Conservation (phyloP, 768 basidiomycete species). For the Boletus rubropictus region DNA sequence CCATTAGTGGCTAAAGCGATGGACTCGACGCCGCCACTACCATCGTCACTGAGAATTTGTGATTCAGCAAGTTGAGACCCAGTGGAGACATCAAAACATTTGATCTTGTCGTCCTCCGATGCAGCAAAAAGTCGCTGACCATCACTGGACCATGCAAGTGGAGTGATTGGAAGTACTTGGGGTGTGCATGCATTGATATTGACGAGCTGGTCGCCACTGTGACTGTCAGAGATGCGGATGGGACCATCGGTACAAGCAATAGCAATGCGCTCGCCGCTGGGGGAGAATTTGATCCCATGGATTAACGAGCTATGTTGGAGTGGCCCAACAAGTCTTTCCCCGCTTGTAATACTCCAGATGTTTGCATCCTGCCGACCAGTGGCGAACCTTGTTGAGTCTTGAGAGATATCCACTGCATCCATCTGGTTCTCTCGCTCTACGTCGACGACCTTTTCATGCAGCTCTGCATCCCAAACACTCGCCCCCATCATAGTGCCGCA, state of each 20-base stretch:
- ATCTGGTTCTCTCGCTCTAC: background rate
- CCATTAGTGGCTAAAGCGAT: background rate
- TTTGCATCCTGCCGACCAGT: background rate
- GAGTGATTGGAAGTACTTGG: background rate
- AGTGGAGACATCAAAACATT: background rate
- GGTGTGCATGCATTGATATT: no score
- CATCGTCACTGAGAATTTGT: background rate
- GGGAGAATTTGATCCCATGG: background rate
- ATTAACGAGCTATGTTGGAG: background rate
- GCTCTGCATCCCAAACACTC: background rate
- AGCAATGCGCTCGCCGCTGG: background rate
- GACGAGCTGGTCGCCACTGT: background rate
- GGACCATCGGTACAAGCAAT: background rate
- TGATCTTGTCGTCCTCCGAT: background rate
- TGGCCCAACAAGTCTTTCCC: background rate
- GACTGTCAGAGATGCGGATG: background rate
- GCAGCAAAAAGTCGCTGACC: background rate
- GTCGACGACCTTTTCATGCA: background rate
- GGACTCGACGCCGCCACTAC: background rate
- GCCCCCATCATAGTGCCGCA: background rate
- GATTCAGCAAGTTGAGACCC: background rate
- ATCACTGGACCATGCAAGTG: background rate
- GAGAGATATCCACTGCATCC: background rate
- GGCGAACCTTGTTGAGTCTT: background rate
- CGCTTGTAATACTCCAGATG: background rate